Evolutionary conservation across 805 yeast species (phyloP), one percentile per base, ranked within the genome.

Genomic region (Citeromyces nyonsensis): DNA sequence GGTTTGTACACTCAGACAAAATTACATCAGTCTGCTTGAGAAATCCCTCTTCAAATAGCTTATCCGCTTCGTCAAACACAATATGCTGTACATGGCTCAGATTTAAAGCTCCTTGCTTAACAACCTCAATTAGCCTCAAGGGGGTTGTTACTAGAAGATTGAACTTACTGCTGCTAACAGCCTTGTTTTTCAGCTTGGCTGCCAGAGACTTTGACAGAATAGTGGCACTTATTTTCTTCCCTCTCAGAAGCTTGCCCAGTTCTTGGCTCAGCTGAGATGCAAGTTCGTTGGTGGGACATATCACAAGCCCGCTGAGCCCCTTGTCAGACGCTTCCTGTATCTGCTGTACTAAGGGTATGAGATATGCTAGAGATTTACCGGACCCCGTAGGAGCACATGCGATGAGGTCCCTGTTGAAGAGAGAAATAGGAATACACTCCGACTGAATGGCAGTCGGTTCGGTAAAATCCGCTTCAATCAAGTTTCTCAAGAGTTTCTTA

Each of bases 331-430:
- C 43, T 12, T 42, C 41, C 10, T 35, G 30, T 11, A 60, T 30
- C 30, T 53, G 45, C 42, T 82, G 91, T 13, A 91, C 54, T 43
- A 88, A 44, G 4, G 99, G 98, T 11, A 85, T 69, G 35, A 82
- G 57, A 48, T 80, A 91, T 22, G 96, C 94, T 31, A 91, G 60
- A 0, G 98, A 91, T 51, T 91, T 91, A 62, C 98, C 98, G 4
- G 96, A 84, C 44, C 98, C 98, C 1, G 98, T 91, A 30, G 97
- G 97, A 0, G 97, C 96, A 63, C 95, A 83, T 1, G 94, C 94
- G 28, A 91, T 61, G 25, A 91, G 50, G 48, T 88, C 96, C 36
- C 94, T 68, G 20, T 61, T 66, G 33, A 69, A 63, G 33, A 85
- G 56, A 10, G 83, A 54, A 8, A 73, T 59, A 2, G 98, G 96